Percentiles rank a stretch among this genome's conserved stretches.
Conservation (phyloP, 345 rosid genomes). For the Rhodomyrtus tomentosa region DNA sequence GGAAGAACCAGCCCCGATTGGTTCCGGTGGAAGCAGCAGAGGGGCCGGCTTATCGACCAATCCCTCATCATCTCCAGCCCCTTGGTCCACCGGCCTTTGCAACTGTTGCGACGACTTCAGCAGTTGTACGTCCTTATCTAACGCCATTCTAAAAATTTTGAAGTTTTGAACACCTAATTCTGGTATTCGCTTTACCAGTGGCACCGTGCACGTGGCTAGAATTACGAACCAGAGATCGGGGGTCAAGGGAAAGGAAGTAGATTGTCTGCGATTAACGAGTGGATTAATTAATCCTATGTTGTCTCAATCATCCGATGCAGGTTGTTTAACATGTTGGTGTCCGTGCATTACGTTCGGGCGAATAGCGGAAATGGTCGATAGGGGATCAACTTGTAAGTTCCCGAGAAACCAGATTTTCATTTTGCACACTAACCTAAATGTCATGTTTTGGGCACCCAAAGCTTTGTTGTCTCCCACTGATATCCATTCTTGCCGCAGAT, state of each 20-base stretch:
- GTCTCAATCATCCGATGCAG: slow-evolving; percentile 4
- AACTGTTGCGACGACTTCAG: slow-evolving; percentile 25
- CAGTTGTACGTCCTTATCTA: slow-evolving; percentile 15
- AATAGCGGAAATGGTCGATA: slow-evolving; percentile 57
- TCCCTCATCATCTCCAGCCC: not conserved
- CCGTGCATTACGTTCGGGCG: slow-evolving; percentile 60
- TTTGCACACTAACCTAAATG: not conserved
- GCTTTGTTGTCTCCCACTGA: not conserved
- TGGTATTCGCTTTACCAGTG: not conserved
- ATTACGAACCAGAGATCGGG: not conserved
- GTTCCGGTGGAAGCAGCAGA: not conserved
- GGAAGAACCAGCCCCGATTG: not conserved
- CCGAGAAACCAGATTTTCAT: not conserved
- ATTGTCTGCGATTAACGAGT: not conserved
- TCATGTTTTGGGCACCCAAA: not conserved
- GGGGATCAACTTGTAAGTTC: slow-evolving; percentile 36
- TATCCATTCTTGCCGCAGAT: not conserved
- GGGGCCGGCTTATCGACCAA: not conserved
- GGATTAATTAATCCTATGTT: not conserved
- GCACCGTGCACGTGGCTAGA: not conserved
- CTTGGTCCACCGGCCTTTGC: slow-evolving; percentile 47
- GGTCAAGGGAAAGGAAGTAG: not conserved
- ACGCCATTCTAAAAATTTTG: not conserved
- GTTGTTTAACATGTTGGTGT: slow-evolving; percentile 59
- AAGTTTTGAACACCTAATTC: not conserved